Evolutionary conservation across 2,329 filamentous ascomycete genomes (phyloP).

Genomic region (Berkeleyomyces basicola): DNA sequence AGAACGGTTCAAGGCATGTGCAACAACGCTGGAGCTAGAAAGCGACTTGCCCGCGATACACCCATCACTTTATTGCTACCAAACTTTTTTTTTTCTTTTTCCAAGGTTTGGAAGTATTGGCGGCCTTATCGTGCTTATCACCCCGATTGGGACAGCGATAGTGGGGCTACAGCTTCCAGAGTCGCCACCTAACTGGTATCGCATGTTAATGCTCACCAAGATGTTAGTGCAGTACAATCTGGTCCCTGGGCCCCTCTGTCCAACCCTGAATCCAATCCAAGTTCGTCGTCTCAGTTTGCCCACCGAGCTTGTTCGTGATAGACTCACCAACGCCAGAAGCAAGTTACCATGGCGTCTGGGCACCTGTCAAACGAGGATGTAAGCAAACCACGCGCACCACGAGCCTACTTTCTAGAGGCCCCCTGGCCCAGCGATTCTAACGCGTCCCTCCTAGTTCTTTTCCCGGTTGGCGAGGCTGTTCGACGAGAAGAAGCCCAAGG

Average conservation of each 20-base stretch:
- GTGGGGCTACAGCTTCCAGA: not conserved
- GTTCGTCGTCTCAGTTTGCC: not conserved
- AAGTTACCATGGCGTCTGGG: slow-evolving; percentile 5
- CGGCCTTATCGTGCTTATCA: slow-evolving; percentile 11
- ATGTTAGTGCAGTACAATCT: not conserved
- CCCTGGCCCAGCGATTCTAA: not conserved
- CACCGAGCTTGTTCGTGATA: not conserved
- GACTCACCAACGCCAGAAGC: not conserved
- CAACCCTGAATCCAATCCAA: not conserved
- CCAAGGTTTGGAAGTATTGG: not conserved
- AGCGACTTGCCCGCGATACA: not conserved
- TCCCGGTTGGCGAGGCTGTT: slow-evolving; percentile 37
- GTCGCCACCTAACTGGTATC: not conserved
- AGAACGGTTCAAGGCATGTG: not conserved
- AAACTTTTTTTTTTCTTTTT: slow-evolving; percentile 8
- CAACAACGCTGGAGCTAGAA: not conserved
- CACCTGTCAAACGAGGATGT: slow-evolving; percentile 48
- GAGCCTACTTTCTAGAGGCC: not conserved
- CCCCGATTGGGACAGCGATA: slow-evolving; percentile 1
- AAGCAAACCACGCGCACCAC: slow-evolving; percentile 7
- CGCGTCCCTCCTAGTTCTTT: slow-evolving; percentile 2
- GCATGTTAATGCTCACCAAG: not conserved
- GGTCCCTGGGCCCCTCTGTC: not conserved
- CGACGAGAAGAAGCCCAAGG: slow-evolving; percentile 45
- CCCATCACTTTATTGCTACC: not conserved